These are phyloP conservation scores for Agrocybe praecox DNA, from an alignment of 768 basidiomycete genomes.

Conservation along the genomic window DNA sequence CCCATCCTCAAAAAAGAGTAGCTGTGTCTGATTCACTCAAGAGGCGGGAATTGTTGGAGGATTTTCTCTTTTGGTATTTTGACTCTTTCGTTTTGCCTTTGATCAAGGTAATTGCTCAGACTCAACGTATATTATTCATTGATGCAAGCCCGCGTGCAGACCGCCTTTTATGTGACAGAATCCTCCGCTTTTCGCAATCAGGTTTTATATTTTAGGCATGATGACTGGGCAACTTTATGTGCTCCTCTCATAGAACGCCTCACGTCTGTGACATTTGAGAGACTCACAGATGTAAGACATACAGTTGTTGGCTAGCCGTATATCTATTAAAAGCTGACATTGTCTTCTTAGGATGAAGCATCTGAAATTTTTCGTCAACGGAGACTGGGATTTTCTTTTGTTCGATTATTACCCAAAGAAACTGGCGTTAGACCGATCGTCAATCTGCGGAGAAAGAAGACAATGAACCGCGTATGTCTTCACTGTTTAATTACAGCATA, in stretches of 20 bases:
- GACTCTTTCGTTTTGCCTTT: constrained; percentile 82
- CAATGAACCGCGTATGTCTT: constrained; percentile 7
- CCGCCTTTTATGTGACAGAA: constrained; percentile 93
- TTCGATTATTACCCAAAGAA: constrained; percentile 92
- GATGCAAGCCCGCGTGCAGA: constrained; percentile 44
- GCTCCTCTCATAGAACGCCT: constrained; percentile 80
- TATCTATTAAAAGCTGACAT: not conserved
- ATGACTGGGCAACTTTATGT: constrained; percentile 89
- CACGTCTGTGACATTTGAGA: constrained; percentile 66
- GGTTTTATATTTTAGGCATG: constrained; percentile 90
- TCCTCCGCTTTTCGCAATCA: constrained; percentile 83
- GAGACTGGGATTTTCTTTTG: constrained; percentile 79
- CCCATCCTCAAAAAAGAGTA: constrained; percentile 46
- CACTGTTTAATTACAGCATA: constrained; percentile 9
- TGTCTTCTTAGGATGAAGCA: constrained; percentile 54
- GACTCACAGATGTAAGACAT: constrained; percentile 63
- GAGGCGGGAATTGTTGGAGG: constrained; percentile 78
- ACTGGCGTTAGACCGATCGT: constrained; percentile 94
- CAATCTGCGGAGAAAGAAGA: constrained; percentile 68
- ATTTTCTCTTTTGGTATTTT: constrained; percentile 95
- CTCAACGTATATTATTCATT: not conserved
- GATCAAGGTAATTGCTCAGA: constrained; percentile 56
- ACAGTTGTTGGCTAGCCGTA: not conserved
- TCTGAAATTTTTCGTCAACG: constrained; percentile 70
- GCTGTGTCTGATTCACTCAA: constrained; percentile 72